Base-by-base conservation (phyloP, 2,329 filamentous ascomycete genomes). In the Colletotrichum sansevieriae region DNA sequence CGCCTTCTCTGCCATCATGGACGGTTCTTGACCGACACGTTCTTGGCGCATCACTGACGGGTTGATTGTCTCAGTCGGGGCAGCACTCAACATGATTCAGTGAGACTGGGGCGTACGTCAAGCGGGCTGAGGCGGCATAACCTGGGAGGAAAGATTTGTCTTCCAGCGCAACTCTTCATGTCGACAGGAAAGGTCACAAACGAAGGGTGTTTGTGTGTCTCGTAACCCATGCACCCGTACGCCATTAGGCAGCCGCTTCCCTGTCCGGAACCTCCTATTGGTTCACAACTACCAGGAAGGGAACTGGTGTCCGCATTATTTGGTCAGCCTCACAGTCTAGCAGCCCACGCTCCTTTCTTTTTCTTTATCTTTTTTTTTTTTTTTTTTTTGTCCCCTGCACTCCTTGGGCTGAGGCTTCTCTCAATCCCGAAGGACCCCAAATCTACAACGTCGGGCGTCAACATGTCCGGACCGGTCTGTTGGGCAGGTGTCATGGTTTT, bases 1-100 rank as follows among this genome's bases (percentile, higher is more conserved):
- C 71, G 83, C 81, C 18, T 71, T 71, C 63, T 70, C 70, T 43
- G 61, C 70, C 18, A 71, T 71, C 20, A 71, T 71, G 70, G 67
- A 63, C 33, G 66, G 66, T 35, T 69, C 61, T 43, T 71, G 70
- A 71, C 61, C 54, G 59, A 52, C 39, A 44, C 37, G 39, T 37
- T 35, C 54, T 59, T 46, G 46, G 39, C 61, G 54, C 62, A 49
- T 65, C 39, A 49, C 12, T 29, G 33, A 43, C 43, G 18, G 47
- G 54, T 12, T 58, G 20, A 1, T 20, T 68, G 65, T 65, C 65
- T 68, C 65, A 65, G 52, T 33, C 39, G n/a, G 15, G 46, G 39
- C 29, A 20, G 60, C 35, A 37, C 54, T 46, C 60, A 39, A 44
- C 54, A 46, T 65, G 33, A 25, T 20, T 52, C 65, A 46, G 54